Evolutionary conservation across 345 rosid genomes (phyloP).

Genomic region (Hibiscus syriacus): DNA sequence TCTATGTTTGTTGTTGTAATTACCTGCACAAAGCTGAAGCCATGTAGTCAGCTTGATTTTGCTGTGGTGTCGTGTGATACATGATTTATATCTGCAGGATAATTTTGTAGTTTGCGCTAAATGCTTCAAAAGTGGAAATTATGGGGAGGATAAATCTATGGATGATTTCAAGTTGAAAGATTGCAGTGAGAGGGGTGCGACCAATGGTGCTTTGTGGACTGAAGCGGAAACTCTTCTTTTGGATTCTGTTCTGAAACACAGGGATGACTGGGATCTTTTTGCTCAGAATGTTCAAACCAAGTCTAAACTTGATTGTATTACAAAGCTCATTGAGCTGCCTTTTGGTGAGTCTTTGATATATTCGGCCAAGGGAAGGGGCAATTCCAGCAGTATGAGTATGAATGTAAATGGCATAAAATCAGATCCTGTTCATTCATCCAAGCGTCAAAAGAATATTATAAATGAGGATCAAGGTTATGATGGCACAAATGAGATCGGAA

Average conservation of each 20-base stretch:
- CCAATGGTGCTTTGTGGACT: conserved; percentile 53
- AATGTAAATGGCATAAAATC: conserved; percentile 17
- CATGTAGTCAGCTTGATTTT: background rate
- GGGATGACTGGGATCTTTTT: conserved; percentile 91
- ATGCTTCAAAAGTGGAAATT: conserved; percentile 53
- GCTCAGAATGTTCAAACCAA: conserved; percentile 67
- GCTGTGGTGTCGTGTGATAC: background rate
- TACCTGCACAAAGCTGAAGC: background rate
- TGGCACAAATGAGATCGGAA: conserved; percentile 21
- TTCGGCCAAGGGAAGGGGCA: conserved; percentile 34
- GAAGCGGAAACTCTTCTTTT: conserved; percentile 80
- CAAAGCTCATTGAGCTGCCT: conserved; percentile 83
- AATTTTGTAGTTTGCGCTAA: conserved; percentile 40
- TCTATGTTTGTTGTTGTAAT: background rate
- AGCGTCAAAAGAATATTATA: conserved; percentile 22
- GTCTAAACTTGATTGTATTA: conserved; percentile 68
- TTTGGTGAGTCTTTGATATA: conserved; percentile 63
- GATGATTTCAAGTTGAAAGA: conserved; percentile 55
- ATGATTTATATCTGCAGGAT: conserved; percentile 30
- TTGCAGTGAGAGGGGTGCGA: conserved; percentile 4
- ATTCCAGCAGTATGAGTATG: conserved; percentile 15
- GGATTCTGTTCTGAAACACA: conserved; percentile 72
- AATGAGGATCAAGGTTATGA: conserved; percentile 23
- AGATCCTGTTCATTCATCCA: conserved; percentile 26
- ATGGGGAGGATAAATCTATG: conserved; percentile 49